Base-by-base conservation (phyloP, 1,139 yeast species). In the Kluyveromyces sp. region DNA sequence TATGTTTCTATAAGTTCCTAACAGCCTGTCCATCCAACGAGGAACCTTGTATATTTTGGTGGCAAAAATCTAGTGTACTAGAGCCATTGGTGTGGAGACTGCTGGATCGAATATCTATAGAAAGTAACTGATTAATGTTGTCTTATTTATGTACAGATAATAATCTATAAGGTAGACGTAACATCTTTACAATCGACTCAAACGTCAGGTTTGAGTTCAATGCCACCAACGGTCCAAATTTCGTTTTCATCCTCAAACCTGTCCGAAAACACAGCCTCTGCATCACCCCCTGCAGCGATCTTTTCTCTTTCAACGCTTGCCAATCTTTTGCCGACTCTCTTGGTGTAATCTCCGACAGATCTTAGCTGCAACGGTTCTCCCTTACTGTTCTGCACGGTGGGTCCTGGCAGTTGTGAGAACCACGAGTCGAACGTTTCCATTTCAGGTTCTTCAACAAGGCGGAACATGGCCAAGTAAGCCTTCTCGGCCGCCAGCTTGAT, bases 401-500 rank as follows among this genome's bases (percentile, higher is more conserved):
- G 46, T 2, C 52, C 51, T 2, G 59, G 51, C 15, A 66, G 53
- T 8, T 46, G 40, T 2, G 55, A 58, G 35, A 74, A 65, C 96
- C 96, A 92, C 12, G 59, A 55, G 41, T 74, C 75, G 67, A 86
- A 86, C 22, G 65, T 60, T 1, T 53, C 63, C 66, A 75, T 67
- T n/a, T 73, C 71, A n/a, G 68, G 74, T 48, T 86, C 92, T 34
- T 83, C 88, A 22, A 86, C 80, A 51, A 89, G 69, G 45, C 75
- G 71, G 62, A 88, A 81, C 17, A 87, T 64, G 1, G 88, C 78
- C 55, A 89, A 65, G 62, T 75, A 89, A 1, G 95, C 89, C 69
- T 87, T 87, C 63, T 92, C 98, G 3, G 96, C 95, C 0, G 97
- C 96, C 50, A 92, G 73, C 58, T 88, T 88, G 54, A 92, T 83